These are phyloP conservation scores for Neopestalotiopsis rosae DNA, from an alignment of 2,329 filamentous ascomycete genomes.

Conservation along the genomic window DNA sequence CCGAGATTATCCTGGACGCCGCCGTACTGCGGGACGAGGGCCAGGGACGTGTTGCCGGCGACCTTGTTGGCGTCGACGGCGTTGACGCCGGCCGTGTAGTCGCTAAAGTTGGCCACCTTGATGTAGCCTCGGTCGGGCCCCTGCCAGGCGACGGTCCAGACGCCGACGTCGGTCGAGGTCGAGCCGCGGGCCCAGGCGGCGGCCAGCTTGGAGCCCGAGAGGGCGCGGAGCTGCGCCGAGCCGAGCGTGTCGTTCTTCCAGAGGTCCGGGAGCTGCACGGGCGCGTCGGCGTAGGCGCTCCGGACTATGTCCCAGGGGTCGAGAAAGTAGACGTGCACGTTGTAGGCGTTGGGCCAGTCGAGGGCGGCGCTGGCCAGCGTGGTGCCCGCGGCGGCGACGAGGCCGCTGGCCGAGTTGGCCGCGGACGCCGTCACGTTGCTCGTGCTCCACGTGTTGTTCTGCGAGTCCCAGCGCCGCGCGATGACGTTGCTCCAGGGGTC, in stretches of 20 bases:
- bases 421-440: conserved; percentile 26
- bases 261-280: conserved; percentile 20
- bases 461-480: conserved; percentile 33
- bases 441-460: conserved; percentile 29
- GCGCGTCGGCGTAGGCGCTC: conserved; percentile 19
- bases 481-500: conserved; percentile 28
- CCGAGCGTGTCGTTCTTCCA: conserved; percentile 20
- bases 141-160: conserved; percentile 26
- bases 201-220: conserved; percentile 21
- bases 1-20: conserved; percentile 19
- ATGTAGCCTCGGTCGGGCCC: conserved; percentile 23
- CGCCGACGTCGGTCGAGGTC: conserved; percentile 20
- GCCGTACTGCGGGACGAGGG: conserved; percentile 24
- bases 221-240: conserved; percentile 13
- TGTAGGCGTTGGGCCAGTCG: conserved; percentile 19
- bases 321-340: conserved; percentile 25
- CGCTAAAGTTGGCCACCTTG: conserved; percentile 23
- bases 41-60: conserved; percentile 22
- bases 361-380: conserved; percentile 23
- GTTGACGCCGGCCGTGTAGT: conserved; percentile 22
- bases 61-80: conserved; percentile 20
- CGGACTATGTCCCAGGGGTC: conserved; percentile 19
- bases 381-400: conserved; percentile 20
- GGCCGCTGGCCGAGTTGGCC: conserved; percentile 20
- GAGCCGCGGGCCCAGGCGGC: conserved; percentile 26